Conservation (phyloP, 2,329 filamentous ascomycete genomes). For the Nothophoma quercina region DNA sequence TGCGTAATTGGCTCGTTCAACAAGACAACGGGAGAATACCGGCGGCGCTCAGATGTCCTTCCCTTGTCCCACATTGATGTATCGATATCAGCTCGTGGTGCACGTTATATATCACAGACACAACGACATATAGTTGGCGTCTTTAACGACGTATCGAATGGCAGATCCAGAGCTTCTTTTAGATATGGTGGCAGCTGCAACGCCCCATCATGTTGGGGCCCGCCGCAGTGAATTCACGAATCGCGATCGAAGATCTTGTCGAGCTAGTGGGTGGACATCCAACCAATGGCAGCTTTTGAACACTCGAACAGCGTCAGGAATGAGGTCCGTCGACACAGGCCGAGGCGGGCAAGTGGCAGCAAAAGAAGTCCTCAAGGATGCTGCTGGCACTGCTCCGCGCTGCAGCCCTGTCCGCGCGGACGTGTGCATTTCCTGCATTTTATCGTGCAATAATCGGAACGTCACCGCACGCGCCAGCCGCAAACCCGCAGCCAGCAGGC, state of each 20-base stretch:
- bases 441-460: conserved; percentile 1
- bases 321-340: neutral
- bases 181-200: conserved; percentile 1
- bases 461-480: conserved; percentile 7
- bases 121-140: neutral
- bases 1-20: neutral
- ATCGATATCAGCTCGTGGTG: neutral
- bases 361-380: no score
- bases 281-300: conserved; percentile 4
- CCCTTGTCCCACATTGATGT: conserved; percentile 1
- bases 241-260: conserved; percentile 10
- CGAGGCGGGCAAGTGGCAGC: neutral
- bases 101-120: neutral
- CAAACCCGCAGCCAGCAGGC: neutral
- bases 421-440: neutral
- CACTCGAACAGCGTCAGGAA: no score
- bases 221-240: neutral
- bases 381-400: neutral
- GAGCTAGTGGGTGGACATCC: conserved; percentile 2
- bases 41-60: conserved; percentile 9
- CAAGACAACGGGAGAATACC: conserved; percentile 6
- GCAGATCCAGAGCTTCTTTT: neutral
- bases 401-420: neutral
- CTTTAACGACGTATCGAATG: no score
- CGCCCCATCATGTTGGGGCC: neutral